These are phyloP conservation scores for Pisolithus tinctorius DNA, from an alignment of 768 basidiomycete species.

Conservation along the genomic window DNA sequence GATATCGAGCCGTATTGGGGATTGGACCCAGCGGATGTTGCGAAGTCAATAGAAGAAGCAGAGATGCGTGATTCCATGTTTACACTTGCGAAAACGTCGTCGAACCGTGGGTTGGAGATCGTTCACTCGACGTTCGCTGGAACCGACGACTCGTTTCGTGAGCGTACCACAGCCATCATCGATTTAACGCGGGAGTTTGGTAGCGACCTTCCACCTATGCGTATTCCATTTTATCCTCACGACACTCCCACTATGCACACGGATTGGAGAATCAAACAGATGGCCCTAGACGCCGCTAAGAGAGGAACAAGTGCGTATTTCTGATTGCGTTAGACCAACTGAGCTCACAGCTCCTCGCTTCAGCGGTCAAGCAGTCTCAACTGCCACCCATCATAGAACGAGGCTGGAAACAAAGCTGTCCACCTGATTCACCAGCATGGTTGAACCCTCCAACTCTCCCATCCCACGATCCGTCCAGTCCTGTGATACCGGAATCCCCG, in stretches of 20 bases:
- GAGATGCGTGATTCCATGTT: slow-evolving; percentile 11
- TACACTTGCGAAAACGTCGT: slow-evolving; percentile 19
- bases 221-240: slow-evolving; percentile 21
- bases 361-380: slow-evolving; percentile 23
- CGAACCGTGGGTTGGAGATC: slow-evolving; percentile 7
- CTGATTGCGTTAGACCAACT: neutral
- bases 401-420: slow-evolving; percentile 19
- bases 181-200: slow-evolving; percentile 20
- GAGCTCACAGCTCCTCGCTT: neutral
- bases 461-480: neutral
- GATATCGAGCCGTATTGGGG: slow-evolving; percentile 34
- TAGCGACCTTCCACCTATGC: slow-evolving; percentile 25
- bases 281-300: slow-evolving; percentile 20
- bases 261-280: slow-evolving; percentile 16
- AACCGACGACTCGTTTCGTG: neutral
- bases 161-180: slow-evolving; percentile 14
- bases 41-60: slow-evolving; percentile 7
- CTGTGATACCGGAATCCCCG: neutral
- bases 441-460: slow-evolving; percentile 27
- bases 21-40: slow-evolving; percentile 24
- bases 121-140: slow-evolving; percentile 9
- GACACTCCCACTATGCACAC: slow-evolving; percentile 25
- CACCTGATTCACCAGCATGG: slow-evolving; percentile 19
- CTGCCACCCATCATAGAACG: slow-evolving; percentile 28
- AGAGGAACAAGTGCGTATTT: slow-evolving; percentile 20